Percentiles rank a stretch among this genome's conserved stretches.
Evolutionary conservation across 768 basidiomycete species (phyloP).

Genomic region (Coprinopsis sp.): DNA sequence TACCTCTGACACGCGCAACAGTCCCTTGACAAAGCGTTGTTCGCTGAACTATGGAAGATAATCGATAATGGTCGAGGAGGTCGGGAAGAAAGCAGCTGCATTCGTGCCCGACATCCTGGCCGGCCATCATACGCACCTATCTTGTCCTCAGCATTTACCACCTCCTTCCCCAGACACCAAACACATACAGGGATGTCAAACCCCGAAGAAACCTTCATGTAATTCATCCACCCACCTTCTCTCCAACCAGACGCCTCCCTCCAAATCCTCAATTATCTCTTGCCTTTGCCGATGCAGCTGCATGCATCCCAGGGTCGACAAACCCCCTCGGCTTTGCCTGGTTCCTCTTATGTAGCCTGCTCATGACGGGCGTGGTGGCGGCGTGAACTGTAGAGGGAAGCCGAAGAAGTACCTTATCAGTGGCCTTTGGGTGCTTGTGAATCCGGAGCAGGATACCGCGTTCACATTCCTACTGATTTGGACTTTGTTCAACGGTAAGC

Average conservation of each 20-base stretch:
- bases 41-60: no score
- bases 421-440: slow-evolving; percentile 64
- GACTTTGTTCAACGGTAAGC: slow-evolving; percentile 92
- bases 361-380: slow-evolving; percentile 63
- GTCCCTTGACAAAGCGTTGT: no score
- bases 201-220: slow-evolving; percentile 45
- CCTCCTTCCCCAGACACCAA: no score
- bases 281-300: slow-evolving; percentile 83
- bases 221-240: slow-evolving; percentile 64
- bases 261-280: slow-evolving; percentile 70
- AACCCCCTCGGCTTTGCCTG: slow-evolving; percentile 80
- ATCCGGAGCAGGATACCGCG: slow-evolving; percentile 85
- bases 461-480: slow-evolving; percentile 90
- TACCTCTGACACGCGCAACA: no score
- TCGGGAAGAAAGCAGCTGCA: no score
- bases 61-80: no score
- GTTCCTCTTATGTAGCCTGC: slow-evolving; percentile 63
- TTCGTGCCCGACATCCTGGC: no score
- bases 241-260: slow-evolving; percentile 58
- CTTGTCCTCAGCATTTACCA: slow-evolving; percentile 5
- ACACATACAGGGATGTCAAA: slow-evolving; percentile 43
- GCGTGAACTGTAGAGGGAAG: slow-evolving; percentile 65
- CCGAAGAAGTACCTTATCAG: slow-evolving; percentile 60
- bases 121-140: no score
- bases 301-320: slow-evolving; percentile 85